Evolutionary conservation across 768 basidiomycete genomes (phyloP), one percentile per base, ranked within the genome.

Genomic region (Boletus insuetus): DNA sequence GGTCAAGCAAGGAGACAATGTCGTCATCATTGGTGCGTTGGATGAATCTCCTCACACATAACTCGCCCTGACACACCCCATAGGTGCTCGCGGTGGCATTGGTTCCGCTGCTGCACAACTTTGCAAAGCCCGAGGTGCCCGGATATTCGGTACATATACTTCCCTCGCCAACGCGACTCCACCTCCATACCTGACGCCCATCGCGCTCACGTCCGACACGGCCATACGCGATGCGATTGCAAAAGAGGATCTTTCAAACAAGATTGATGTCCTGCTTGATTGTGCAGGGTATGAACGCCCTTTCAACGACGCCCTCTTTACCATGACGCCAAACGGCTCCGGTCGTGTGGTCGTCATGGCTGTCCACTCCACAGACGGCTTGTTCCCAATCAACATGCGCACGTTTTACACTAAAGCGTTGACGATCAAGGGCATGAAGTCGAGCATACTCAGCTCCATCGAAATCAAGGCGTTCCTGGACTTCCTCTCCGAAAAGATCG

Each of bases 311-410:
- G 73, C 71, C 6, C 40, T 72, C 46, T 56, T 55, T 31, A 73
- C 65, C 4, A 74, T 72, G 71, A 72, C 58, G 3, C 69, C 69
- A 0, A 41, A 61, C 3, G 69, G 69, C 10, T 59, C 71, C 7
- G 72, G 73, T 0, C 69, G 72, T 10, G 73, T 65, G 7, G 66
- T 72, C 37, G 68, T 71, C 8, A 72, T 72, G 71, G 73, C 71
- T 14, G 71, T 65, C 1, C 71, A 72, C 32, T 58, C 73, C 11
- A 64, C 67, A 22, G 71, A 72, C 12, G 68, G 68, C 26, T 9
- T 67, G 49, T 72, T 72, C 48, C 62, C 65, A 0, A 42, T 72
- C 45, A 44, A 69, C 40, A n/a, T 74, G 60, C 71, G 71, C 12
- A 58, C 68, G 0, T 66, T 73, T 40, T 71, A 71, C 41, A 63